Conservation (phyloP, 164 flowering plant species). For the Vitis rupestris region DNA sequence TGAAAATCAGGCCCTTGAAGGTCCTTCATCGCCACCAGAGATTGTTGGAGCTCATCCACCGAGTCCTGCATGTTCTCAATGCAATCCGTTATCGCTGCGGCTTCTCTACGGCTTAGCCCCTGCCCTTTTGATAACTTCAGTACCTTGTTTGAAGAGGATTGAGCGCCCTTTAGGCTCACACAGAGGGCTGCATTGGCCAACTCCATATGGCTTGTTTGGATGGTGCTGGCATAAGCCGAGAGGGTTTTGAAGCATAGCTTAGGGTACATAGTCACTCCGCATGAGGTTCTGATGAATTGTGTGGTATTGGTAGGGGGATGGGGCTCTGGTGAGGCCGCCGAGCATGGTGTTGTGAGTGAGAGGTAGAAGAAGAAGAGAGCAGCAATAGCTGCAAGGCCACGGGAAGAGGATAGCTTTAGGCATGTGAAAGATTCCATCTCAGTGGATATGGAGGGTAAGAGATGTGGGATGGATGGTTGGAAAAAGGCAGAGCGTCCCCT, state of each 20-base stretch:
- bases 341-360: not conserved
- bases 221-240: slow-evolving; percentile 31
- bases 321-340: not conserved
- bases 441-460: not conserved
- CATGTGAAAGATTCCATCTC: slow-evolving; percentile 5
- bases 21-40: slow-evolving; percentile 41
- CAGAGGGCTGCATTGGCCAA: slow-evolving; percentile 38
- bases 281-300: slow-evolving; percentile 42
- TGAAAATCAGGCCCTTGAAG: slow-evolving; percentile 31
- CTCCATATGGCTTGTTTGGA: slow-evolving; percentile 31
- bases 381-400: not conserved
- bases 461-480: slow-evolving; percentile 1
- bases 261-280: slow-evolving; percentile 40
- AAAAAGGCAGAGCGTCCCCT: not conserved
- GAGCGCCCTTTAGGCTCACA: slow-evolving; percentile 31
- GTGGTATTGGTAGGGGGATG: not conserved
- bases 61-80: slow-evolving; percentile 44
- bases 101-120: slow-evolving; percentile 29
- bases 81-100: slow-evolving; percentile 44
- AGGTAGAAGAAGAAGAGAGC: not conserved
- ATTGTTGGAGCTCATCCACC: slow-evolving; percentile 43
- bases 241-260: slow-evolving; percentile 40
- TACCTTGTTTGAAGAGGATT: slow-evolving; percentile 24
- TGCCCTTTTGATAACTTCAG: slow-evolving; percentile 14
- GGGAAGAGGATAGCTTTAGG: not conserved